A percentile compares a stretch with the other conserved stretches of the same genome.
Evolutionary conservation across 2,329 filamentous ascomycete species (phyloP).

Genomic region (Beauveria brongniartii): DNA sequence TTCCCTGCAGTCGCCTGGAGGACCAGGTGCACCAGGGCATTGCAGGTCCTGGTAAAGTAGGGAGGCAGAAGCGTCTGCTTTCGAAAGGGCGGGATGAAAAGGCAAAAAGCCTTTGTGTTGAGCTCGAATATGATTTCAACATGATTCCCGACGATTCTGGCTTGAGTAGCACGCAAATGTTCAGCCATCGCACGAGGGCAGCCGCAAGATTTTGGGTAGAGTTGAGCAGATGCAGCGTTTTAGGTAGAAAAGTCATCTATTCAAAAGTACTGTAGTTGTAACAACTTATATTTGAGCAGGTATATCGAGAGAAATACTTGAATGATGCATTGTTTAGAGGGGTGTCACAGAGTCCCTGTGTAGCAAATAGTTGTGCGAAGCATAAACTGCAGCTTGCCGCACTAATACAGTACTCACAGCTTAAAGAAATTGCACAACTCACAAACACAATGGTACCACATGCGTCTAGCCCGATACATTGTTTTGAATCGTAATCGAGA

Average conservation of each 20-base stretch:
- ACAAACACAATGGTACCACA: neutral
- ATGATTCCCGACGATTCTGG: neutral
- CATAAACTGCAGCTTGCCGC: neutral
- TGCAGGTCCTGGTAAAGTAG: neutral
- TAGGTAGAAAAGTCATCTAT: neutral
- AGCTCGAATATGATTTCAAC: neutral
- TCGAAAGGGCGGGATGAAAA: neutral
- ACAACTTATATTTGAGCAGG: neutral
- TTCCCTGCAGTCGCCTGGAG: neutral
- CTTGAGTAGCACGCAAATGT: neutral
- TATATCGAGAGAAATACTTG: neutral
- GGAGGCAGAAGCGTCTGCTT: neutral
- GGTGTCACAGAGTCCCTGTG: neutral
- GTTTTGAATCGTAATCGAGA: neutral
- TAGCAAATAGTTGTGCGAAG: neutral
- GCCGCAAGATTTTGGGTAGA: neutral
- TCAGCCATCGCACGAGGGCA: neutral
- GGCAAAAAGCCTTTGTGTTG: neutral
- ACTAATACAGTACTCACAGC: neutral
- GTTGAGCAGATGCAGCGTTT: neutral
- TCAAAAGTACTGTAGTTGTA: neutral
- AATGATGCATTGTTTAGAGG: neutral
- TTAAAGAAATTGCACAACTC: neutral
- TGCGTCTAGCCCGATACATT: neutral
- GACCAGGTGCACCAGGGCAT: neutral